A percentile compares a stretch with the other conserved stretches of the same genome.
Conservation (phyloP, 2,329 filamentous ascomycete species). For the Macrophomina pseudophaseolina region DNA sequence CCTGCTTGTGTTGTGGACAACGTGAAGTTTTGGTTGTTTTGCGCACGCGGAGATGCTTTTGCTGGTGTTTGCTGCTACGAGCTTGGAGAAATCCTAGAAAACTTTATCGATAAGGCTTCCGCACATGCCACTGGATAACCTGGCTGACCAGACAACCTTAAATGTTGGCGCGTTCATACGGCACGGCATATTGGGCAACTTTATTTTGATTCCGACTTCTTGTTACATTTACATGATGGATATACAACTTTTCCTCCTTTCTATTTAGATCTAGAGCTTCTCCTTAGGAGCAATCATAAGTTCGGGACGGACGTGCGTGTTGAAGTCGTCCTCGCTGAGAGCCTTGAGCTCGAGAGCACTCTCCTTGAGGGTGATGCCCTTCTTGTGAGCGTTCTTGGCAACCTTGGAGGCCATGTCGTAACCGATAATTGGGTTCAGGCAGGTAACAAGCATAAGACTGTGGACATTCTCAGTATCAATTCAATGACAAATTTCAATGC, state of each 20-base stretch:
- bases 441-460: slow-evolving; percentile 97
- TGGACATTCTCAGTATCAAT: slow-evolving; percentile 29
- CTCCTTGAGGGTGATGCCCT: slow-evolving; percentile 91
- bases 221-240: slow-evolving; percentile 14
- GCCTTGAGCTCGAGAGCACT: slow-evolving; percentile 93
- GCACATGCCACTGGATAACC: neutral
- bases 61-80: neutral
- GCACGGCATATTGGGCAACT: neutral
- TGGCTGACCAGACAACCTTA: neutral
- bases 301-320: slow-evolving; percentile 86
- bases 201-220: neutral
- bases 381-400: slow-evolving; percentile 98
- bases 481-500: neutral
- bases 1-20: neutral
- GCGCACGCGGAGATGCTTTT: neutral
- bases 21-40: neutral
- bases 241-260: slow-evolving; percentile 8
- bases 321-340: slow-evolving; percentile 86
- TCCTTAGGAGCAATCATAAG: slow-evolving; percentile 89
- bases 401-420: slow-evolving; percentile 98
- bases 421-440: slow-evolving; percentile 95
- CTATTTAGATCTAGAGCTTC: slow-evolving; percentile 55
- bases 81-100: slow-evolving; percentile 9
- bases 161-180: neutral
- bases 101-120: slow-evolving; percentile 9